A percentile compares a stretch with the other conserved stretches of the same genome.
Conservation (phyloP, 352 stramenopile genomes). For the Pythium dissimile region DNA sequence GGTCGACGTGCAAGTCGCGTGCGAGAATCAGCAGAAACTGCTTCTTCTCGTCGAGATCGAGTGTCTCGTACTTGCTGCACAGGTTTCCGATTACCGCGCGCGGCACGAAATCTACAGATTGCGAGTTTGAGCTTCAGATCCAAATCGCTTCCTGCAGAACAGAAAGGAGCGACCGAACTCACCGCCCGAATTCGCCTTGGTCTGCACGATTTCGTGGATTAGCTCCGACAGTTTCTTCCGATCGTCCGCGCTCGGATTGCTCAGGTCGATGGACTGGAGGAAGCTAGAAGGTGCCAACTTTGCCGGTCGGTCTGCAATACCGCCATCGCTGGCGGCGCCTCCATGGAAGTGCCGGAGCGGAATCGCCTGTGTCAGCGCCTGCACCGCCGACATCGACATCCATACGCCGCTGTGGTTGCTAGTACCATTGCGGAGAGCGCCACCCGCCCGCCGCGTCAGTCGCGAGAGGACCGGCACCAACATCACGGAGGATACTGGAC, state of each 20-base stretch:
- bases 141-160: not conserved
- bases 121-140: no score
- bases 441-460: no score
- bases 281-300: conserved; percentile 35
- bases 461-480: no score
- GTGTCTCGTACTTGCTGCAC: conserved; percentile 53
- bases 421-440: no score
- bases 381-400: no score
- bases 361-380: no score
- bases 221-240: conserved; percentile 54
- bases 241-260: conserved; percentile 28
- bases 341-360: no score
- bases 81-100: conserved; percentile 66
- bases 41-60: conserved; percentile 80
- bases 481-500: no score
- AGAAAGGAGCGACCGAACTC: conserved; percentile 12
- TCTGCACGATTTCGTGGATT: conserved; percentile 69
- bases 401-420: no score
- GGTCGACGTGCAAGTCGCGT: conserved; percentile 69
- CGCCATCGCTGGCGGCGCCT: not conserved
- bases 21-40: conserved; percentile 77
- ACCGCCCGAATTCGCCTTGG: conserved; percentile 63
- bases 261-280: conserved; percentile 49
- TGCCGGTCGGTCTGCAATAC: not conserved
- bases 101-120: conserved; percentile 85